Percentiles rank a stretch among this genome's conserved stretches.
phyloP scores from a whole-genome alignment of 352 stramenopile species.

The Pythium sukuiense region DNA sequence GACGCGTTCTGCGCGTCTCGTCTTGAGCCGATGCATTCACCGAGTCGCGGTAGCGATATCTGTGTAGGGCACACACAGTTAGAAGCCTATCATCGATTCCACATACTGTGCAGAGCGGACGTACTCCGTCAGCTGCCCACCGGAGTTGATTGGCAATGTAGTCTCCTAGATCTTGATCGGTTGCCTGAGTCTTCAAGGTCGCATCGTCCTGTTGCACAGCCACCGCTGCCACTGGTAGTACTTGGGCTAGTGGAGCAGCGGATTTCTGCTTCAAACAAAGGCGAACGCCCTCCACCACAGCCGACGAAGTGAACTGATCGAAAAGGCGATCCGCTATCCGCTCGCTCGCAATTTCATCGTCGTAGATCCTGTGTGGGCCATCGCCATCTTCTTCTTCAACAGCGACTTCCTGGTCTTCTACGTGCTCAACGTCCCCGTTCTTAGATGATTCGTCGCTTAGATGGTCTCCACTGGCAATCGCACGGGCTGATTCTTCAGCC shows the following conservation, averaged over 20 bases:
- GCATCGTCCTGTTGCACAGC: background rate
- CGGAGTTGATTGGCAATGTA: background rate
- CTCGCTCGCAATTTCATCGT: background rate
- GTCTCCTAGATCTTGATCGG: background rate
- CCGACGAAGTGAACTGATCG: background rate
- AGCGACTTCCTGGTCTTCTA: background rate
- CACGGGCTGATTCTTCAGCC: background rate
- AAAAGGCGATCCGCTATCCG: background rate
- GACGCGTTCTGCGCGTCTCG: background rate
- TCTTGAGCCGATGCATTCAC: background rate
- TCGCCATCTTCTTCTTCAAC: background rate
- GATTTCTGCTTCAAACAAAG: background rate
- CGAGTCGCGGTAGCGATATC: background rate
- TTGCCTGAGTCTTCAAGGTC: background rate
- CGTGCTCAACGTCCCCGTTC: slow-evolving; percentile 2
- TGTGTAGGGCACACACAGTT: background rate
- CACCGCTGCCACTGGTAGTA: background rate
- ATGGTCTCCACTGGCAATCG: background rate
- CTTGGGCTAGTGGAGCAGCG: background rate
- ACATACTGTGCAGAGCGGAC: background rate
- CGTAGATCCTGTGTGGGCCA: background rate
- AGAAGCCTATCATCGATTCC: background rate
- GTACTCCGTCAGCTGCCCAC: background rate
- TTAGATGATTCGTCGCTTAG: background rate
- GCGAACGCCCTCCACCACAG: background rate